These are phyloP conservation scores for Lasiodiplodia sp. DNA, from an alignment of 2,329 filamentous ascomycete species.

Conservation along the genomic window DNA sequence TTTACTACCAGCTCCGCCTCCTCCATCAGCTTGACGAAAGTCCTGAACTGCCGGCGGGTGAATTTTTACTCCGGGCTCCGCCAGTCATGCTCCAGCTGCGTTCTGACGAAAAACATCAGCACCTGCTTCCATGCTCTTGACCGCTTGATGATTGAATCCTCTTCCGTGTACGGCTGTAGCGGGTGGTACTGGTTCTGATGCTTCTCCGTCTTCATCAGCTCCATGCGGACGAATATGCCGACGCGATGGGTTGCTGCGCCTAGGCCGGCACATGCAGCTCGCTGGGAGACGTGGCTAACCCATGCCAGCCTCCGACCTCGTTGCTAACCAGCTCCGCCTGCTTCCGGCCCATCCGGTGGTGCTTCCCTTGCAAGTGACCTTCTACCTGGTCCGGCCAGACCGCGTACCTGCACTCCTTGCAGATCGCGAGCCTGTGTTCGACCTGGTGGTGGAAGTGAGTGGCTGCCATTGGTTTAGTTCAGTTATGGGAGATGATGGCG, in stretches of 20 bases:
- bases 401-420: no score
- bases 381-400: no score
- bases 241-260: neutral
- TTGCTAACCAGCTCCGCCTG: no score
- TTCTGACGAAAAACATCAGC: conserved; percentile 25
- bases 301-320: no score
- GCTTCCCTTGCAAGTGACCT: no score
- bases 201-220: conserved; percentile 35
- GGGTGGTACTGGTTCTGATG: conserved; percentile 34
- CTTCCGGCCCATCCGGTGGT: no score
- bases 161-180: conserved; percentile 35
- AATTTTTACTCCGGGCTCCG: conserved; percentile 7
- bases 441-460: no score
- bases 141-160: conserved; percentile 29
- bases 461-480: no score
- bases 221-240: conserved; percentile 34
- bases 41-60: neutral
- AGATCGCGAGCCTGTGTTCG: no score
- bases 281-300: no score
- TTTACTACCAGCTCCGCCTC: neutral
- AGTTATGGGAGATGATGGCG: no score
- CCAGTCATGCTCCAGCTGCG: conserved; percentile 28
- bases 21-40: neutral
- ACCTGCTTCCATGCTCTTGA: conserved; percentile 28
- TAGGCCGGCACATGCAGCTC: no score